Evolutionary conservation across 2,329 filamentous ascomycete species (phyloP), one percentile per base, ranked within the genome.

Genomic region (Fusarium staphyleae): DNA sequence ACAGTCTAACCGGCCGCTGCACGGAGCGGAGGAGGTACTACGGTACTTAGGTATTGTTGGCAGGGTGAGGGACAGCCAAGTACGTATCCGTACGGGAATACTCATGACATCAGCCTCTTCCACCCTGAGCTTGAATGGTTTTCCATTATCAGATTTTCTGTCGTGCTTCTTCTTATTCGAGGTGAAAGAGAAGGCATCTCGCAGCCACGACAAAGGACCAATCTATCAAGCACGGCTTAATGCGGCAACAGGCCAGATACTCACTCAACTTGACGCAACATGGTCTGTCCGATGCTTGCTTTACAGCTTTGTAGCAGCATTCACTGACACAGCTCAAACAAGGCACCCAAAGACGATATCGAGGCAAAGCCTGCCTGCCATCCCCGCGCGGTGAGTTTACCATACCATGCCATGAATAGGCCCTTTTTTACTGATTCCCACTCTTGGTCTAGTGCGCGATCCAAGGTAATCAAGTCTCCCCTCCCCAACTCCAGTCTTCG

Each of bases 361-460:
- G 84, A 84, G 53, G 83, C 84, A 29, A 84, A 90, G 67, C 90
- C 91, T 57, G 88, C 93, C 18, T 97, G 93, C 70, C 92, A 96
- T 77, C 85, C 91, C 52, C 84, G 88, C 69, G 93, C 93, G 57
- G 89, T 92, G 76, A 73, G 87, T 70, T 55, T 14, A 42, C 40
- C 15, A 4, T 14, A 42, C 40, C 15, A 4, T 32, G n/a, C 13
- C 10, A n/a, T 15, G 12, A 15, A 14, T n/a, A 22, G 12, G 6
- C 9, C 10, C 6, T 11, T 15, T 19, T 18, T 14, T 8, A 16
- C 16, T 43, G 29, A 45, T 9, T 34, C 39, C 22, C 42, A 59
- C 32, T 68, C 40, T n/a, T 19, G 6, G 30, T 26, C 3, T 57
- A 92, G 89, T 97, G 93, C 75, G 91, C 90, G 8, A 96, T 97